Percentiles rank a stretch among this genome's conserved stretches.
These are phyloP conservation scores for Balansia obtecta DNA, from an alignment of 2,329 filamentous ascomycete species.

Conservation along the genomic window DNA sequence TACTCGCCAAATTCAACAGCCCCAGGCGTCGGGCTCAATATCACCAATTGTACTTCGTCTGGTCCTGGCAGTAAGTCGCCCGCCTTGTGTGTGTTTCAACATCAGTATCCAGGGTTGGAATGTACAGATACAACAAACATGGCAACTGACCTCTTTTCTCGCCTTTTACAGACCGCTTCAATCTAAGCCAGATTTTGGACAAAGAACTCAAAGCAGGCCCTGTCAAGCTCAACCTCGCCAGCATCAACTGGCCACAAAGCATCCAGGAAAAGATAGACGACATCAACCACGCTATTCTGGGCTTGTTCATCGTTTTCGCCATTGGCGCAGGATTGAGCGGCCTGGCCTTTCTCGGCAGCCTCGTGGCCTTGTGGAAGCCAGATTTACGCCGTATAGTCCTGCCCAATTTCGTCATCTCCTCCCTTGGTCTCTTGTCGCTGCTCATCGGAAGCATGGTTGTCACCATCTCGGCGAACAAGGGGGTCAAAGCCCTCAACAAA, in stretches of 20 bases:
- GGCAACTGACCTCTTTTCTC: not conserved
- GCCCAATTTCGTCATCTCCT: constrained; percentile 25
- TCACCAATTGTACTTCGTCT: constrained; percentile 29
- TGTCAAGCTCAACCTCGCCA: constrained; percentile 29
- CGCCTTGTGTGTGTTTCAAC: not conserved
- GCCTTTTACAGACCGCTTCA: constrained; percentile 24
- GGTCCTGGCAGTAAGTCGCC: constrained; percentile 3
- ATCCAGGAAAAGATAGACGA: constrained; percentile 35
- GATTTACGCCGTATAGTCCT: constrained; percentile 15
- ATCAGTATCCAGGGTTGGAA: not conserved
- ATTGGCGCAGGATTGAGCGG: constrained; percentile 29
- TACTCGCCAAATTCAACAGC: constrained; percentile 31
- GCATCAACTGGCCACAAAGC: constrained; percentile 31
- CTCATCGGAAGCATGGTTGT: constrained; percentile 30
- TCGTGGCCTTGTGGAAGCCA: constrained; percentile 23
- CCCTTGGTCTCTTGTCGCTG: constrained; percentile 24
- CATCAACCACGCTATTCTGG: constrained; percentile 36
- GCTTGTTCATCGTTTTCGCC: constrained; percentile 36
- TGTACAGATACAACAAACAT: not conserved
- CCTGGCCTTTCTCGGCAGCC: constrained; percentile 28
- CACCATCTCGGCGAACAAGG: constrained; percentile 28
- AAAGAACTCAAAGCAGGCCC: constrained; percentile 32
- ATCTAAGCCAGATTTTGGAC: constrained; percentile 35
- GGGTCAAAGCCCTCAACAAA: constrained; percentile 28
- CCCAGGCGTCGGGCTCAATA: constrained; percentile 24